These are phyloP conservation scores for Candida ipomoeae DNA, from an alignment of 805 yeast species.

Conservation along the genomic window DNA sequence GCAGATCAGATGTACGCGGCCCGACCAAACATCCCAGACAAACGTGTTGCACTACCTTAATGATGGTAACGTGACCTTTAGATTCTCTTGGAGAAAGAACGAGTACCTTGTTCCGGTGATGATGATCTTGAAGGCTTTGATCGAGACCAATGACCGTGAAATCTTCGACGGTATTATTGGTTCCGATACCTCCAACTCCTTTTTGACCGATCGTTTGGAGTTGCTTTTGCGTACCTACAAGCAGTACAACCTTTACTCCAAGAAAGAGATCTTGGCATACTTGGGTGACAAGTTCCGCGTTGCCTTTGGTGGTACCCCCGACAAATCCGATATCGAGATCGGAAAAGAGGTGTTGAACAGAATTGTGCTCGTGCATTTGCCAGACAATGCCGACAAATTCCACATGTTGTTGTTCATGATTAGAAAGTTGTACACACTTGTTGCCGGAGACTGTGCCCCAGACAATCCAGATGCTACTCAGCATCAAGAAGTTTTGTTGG, in stretches of 20 bases:
- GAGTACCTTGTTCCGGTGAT: slow-evolving; percentile 91
- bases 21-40: slow-evolving; percentile 96
- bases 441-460: slow-evolving; percentile 94
- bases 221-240: slow-evolving; percentile 85
- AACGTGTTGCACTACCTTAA: slow-evolving; percentile 93
- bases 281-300: slow-evolving; percentile 95
- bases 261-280: slow-evolving; percentile 87
- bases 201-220: slow-evolving; percentile 97
- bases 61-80: slow-evolving; percentile 94
- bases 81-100: slow-evolving; percentile 96
- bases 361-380: slow-evolving; percentile 86
- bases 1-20: slow-evolving; percentile 89
- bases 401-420: slow-evolving; percentile 89
- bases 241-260: slow-evolving; percentile 69
- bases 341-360: slow-evolving; percentile 79
- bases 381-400: slow-evolving; percentile 73
- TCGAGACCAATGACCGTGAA: slow-evolving; percentile 89
- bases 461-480: slow-evolving; percentile 99
- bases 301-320: slow-evolving; percentile 85
- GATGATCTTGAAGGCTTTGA: slow-evolving; percentile 86
- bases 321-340: slow-evolving; percentile 82
- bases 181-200: slow-evolving; percentile 78
- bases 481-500: slow-evolving; percentile 93
- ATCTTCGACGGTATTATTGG: slow-evolving; percentile 96
- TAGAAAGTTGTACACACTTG: slow-evolving; percentile 88